Evolutionary conservation across 1,284 basidiomycete species (phyloP).

Genomic region (Gomphus bonarii): DNA sequence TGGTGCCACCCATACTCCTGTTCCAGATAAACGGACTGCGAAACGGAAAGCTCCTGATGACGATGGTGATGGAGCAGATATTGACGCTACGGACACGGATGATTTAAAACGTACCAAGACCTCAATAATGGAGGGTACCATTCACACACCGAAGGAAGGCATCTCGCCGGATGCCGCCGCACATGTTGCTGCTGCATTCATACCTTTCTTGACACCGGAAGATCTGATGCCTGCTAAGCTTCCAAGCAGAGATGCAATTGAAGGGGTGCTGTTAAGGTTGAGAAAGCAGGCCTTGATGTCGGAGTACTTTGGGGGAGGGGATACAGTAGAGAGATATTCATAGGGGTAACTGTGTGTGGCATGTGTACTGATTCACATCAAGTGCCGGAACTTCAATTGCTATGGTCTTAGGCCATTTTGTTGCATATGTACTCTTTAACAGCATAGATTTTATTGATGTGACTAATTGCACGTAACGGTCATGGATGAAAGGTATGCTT

Average conservation of each 20-base stretch:
- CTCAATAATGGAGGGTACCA: constrained; percentile 14
- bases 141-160: constrained; percentile 2
- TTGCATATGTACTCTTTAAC: no score
- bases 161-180: constrained; percentile 25
- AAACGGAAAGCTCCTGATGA: constrained; percentile 45
- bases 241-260: constrained; percentile 72
- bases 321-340: background rate
- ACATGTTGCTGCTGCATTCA: constrained; percentile 54
- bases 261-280: constrained; percentile 62
- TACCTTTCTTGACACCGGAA: constrained; percentile 66
- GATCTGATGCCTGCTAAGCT: constrained; percentile 68
- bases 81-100: constrained; percentile 23
- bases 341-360: background rate
- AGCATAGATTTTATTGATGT: background rate
- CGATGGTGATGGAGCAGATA: constrained; percentile 32
- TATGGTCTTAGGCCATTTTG: no score
- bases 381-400: background rate
- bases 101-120: constrained; percentile 34
- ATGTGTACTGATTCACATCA: background rate
- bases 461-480: no score
- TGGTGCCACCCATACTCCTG: constrained; percentile 15
- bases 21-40: constrained; percentile 21
- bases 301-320: constrained; percentile 53
- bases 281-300: constrained; percentile 78
- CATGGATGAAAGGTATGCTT: background rate